phyloP scores from a whole-genome alignment of 768 basidiomycete genomes.

The Russula abietina region DNA sequence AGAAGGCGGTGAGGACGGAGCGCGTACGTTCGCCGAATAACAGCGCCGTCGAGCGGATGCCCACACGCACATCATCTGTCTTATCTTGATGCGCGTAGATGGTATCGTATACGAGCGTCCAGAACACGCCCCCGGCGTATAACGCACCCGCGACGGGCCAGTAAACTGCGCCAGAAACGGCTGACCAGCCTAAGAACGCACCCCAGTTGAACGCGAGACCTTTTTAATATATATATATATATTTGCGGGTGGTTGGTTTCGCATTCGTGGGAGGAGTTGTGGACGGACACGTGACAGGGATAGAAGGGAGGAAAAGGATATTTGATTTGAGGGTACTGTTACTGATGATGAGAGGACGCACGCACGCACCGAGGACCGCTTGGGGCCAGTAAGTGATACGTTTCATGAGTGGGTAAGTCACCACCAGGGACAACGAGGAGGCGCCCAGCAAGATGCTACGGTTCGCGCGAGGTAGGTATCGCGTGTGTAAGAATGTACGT shows the following conservation, averaged over 20 bases:
- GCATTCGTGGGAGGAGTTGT: neutral
- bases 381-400: slow-evolving; percentile 96
- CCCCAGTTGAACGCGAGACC: slow-evolving; percentile 98
- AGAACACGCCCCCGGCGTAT: slow-evolving; percentile 83
- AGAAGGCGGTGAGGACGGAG: slow-evolving; percentile 68
- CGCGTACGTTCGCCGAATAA: slow-evolving; percentile 78
- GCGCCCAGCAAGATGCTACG: slow-evolving; percentile 85
- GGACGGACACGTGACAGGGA: no score
- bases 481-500: neutral
- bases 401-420: slow-evolving; percentile 95
- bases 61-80: slow-evolving; percentile 75
- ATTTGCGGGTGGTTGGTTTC: no score
- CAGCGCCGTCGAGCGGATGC: slow-evolving; percentile 91
- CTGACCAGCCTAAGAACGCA: slow-evolving; percentile 91
- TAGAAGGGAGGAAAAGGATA: neutral
- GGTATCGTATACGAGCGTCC: slow-evolving; percentile 96
- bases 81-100: slow-evolving; percentile 99
- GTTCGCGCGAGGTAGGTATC: neutral
- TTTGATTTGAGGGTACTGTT: neutral
- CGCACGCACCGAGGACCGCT: slow-evolving; percentile 75
- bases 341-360: neutral
- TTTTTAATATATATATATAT: no score
- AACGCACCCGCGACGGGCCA: slow-evolving; percentile 83
- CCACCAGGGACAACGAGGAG: slow-evolving; percentile 81
- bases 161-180: slow-evolving; percentile 72